Evolutionary conservation across 306 rosid species (phyloP).

Genomic region (Begonia peltatifolia): DNA sequence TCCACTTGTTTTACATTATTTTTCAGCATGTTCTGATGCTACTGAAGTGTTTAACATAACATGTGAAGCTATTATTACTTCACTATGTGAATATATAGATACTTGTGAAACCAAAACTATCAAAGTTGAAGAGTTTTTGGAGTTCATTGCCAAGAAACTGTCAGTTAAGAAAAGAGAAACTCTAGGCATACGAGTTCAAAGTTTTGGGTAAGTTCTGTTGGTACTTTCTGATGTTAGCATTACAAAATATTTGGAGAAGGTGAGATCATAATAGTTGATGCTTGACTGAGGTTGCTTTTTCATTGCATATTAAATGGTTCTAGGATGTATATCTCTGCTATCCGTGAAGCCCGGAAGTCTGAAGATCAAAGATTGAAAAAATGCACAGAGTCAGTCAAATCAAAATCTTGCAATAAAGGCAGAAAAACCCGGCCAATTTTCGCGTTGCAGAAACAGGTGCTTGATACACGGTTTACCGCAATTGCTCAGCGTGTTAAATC

Average conservation of each 20-base stretch:
- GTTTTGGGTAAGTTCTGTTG: slow-evolving; percentile 51
- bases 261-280: neutral
- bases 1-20: slow-evolving; percentile 69
- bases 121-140: slow-evolving; percentile 44
- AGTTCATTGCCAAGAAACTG: slow-evolving; percentile 46
- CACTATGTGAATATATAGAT: slow-evolving; percentile 27
- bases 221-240: neutral
- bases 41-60: slow-evolving; percentile 51
- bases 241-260: neutral
- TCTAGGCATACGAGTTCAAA: slow-evolving; percentile 69
- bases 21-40: slow-evolving; percentile 28
- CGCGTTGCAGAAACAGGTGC: slow-evolving; percentile 29
- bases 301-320: slow-evolving; percentile 7
- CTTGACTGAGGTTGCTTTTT: slow-evolving; percentile 3
- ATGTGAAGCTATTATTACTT: slow-evolving; percentile 32
- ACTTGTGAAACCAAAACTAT: slow-evolving; percentile 16
- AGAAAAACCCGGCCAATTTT: slow-evolving; percentile 21
- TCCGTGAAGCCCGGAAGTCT: slow-evolving; percentile 33
- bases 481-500: slow-evolving; percentile 69
- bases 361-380: slow-evolving; percentile 23
- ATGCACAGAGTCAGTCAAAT: slow-evolving; percentile 11
- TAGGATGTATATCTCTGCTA: slow-evolving; percentile 43
- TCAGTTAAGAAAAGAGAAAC: slow-evolving; percentile 39
- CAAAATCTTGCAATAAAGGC: slow-evolving; percentile 10
- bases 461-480: slow-evolving; percentile 50